Conservation (phyloP, 108 stramenopile species). For the Pseudonitzschia multiseries region DNA sequence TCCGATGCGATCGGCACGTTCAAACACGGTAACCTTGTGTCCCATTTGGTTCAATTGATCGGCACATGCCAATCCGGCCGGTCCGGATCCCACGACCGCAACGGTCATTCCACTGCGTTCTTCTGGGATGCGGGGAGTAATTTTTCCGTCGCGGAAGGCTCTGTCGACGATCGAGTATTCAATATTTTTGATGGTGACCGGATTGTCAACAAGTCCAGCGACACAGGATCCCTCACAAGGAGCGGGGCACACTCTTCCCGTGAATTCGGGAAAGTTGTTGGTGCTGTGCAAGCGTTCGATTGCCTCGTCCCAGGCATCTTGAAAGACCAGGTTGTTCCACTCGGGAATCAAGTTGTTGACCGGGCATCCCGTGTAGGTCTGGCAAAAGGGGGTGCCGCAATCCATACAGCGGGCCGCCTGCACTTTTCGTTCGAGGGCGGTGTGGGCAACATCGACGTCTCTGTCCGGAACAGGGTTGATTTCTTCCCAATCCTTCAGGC, state of each 20-base stretch:
- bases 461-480: slow-evolving; percentile 77
- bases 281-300: slow-evolving; percentile 93
- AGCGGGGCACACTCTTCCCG: slow-evolving; percentile 96
- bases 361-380: slow-evolving; percentile 96
- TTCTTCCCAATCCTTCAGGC: slow-evolving; percentile 94
- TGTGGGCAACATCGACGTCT: slow-evolving; percentile 77
- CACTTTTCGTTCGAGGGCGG: slow-evolving; percentile 88
- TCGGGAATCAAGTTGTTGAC: slow-evolving; percentile 97
- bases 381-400: slow-evolving; percentile 98
- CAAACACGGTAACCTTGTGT: slow-evolving; percentile 95
- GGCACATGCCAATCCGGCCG: slow-evolving; percentile 90
- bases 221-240: slow-evolving; percentile 98
- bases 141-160: slow-evolving; percentile 93
- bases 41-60: slow-evolving; percentile 97
- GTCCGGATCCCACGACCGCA: slow-evolving; percentile 93
- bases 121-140: slow-evolving; percentile 87
- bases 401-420: slow-evolving; percentile 97
- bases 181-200: slow-evolving; percentile 97
- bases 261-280: slow-evolving; percentile 99
- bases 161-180: slow-evolving; percentile 96
- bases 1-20: slow-evolving; percentile 93
- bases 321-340: slow-evolving; percentile 97
- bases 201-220: slow-evolving; percentile 91
- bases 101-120: slow-evolving; percentile 93
- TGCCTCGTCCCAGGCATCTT: slow-evolving; percentile 93